These are phyloP conservation scores for Mycena vitilis DNA, from an alignment of 768 basidiomycete genomes.

Conservation along the genomic window DNA sequence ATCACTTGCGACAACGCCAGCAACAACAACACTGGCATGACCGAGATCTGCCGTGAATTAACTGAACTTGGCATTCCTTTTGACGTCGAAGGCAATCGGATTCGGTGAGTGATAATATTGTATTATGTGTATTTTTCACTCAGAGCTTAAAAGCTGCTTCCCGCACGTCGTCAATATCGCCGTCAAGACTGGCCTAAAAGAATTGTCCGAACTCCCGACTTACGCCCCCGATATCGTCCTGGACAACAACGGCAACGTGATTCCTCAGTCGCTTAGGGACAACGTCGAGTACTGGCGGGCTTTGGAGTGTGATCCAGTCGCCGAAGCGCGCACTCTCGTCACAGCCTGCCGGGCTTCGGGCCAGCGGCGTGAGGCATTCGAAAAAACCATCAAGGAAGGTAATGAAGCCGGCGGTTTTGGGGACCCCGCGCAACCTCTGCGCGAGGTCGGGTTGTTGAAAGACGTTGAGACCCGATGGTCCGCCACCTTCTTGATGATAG, in stretches of 20 bases:
- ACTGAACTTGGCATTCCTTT: constrained; percentile 28
- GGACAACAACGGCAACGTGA: not conserved
- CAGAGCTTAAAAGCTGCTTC: constrained; percentile 33
- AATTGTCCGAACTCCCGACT: not conserved
- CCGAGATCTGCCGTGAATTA: not conserved
- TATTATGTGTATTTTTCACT: not conserved
- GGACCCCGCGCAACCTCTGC: constrained; percentile 13
- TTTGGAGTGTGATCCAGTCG: not conserved
- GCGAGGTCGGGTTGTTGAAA: constrained; percentile 35
- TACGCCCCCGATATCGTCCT: constrained; percentile 3
- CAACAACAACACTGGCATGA: constrained; percentile 9
- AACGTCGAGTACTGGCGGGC: constrained; percentile 9
- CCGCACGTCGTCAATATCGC: constrained; percentile 36
- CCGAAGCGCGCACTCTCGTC: not conserved
- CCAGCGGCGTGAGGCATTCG: constrained; percentile 25
- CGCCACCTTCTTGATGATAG: constrained; percentile 48
- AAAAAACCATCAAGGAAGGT: constrained; percentile 21
- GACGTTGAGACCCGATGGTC: constrained; percentile 42
- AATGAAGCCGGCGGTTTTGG: constrained; percentile 21
- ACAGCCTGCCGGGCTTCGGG: constrained; percentile 34
- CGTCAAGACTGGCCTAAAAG: constrained; percentile 29
- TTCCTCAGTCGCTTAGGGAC: constrained; percentile 3
- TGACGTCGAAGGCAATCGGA: constrained; percentile 27
- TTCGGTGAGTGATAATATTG: constrained; percentile 20
- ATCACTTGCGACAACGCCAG: constrained; percentile 14